Evolutionary conservation across 73 alveolate genomes (phyloP).

Genomic region (Symbiodinium pilosum): DNA sequence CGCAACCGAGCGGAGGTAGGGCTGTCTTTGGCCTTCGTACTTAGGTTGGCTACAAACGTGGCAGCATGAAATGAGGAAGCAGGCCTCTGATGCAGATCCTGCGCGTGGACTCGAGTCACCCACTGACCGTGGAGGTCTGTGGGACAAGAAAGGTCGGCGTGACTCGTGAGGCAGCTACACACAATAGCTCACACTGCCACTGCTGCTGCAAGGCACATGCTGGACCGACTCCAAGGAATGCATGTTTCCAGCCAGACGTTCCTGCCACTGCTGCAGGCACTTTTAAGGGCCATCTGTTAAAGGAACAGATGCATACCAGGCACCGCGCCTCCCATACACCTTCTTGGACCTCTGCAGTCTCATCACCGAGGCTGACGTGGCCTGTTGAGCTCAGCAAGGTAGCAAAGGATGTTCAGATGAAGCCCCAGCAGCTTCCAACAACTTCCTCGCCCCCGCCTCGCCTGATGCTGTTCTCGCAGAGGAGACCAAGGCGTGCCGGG

Average conservation of each 20-base stretch:
- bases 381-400: background rate
- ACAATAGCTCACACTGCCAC: background rate
- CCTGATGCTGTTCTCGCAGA: background rate
- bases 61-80: background rate
- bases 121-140: background rate
- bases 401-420: background rate
- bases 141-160: background rate
- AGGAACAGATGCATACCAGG: too few species aligned
- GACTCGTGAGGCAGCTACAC: too few species aligned
- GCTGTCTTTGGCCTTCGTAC: background rate
- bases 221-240: conserved; percentile 19
- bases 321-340: conserved; percentile 42
- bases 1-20: background rate
- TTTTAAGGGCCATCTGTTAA: too few species aligned
- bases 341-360: conserved; percentile 34
- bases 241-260: conserved; percentile 80
- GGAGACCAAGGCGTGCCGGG: background rate
- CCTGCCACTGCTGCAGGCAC: background rate
- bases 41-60: too few species aligned
- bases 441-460: too few species aligned
- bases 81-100: background rate
- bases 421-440: too few species aligned
- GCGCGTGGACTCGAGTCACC: background rate
- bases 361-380: conserved; percentile 31
- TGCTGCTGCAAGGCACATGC: conserved; percentile 4